Percentiles rank a stretch among this genome's conserved stretches.
Conservation (phyloP, 371 early-diverging fungal species). For the Rhizopus arrhizus region DNA sequence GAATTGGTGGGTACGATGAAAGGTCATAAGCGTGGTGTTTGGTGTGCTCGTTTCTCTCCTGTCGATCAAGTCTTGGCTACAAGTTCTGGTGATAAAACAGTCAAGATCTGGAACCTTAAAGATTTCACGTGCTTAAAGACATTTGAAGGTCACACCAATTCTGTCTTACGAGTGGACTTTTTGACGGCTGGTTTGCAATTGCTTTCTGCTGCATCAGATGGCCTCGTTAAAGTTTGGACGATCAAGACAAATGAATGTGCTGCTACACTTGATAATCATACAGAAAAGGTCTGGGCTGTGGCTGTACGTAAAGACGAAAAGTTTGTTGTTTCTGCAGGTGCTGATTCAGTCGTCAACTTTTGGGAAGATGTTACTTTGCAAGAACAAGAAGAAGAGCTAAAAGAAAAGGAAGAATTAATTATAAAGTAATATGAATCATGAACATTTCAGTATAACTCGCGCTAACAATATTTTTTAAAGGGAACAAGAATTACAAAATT, state of each 20-base stretch:
- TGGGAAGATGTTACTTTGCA: slow-evolving; percentile 91
- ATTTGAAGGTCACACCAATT: slow-evolving; percentile 95
- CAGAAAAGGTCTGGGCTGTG: slow-evolving; percentile 93
- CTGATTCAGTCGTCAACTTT: slow-evolving; percentile 86
- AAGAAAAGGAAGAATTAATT: slow-evolving; percentile 70
- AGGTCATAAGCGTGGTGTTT: slow-evolving; percentile 95
- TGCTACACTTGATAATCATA: slow-evolving; percentile 88
- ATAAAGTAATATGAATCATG: slow-evolving; percentile 52
- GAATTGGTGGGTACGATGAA: slow-evolving; percentile 79
- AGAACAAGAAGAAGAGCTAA: slow-evolving; percentile 72
- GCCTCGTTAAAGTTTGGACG: slow-evolving; percentile 93
- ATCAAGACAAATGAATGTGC: slow-evolving; percentile 89
- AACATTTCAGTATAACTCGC: background rate
- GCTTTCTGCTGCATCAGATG: slow-evolving; percentile 87
- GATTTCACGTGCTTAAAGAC: slow-evolving; percentile 91
- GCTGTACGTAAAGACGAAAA: slow-evolving; percentile 75
- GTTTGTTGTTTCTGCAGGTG: slow-evolving; percentile 83
- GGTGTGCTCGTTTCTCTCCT: slow-evolving; percentile 89
- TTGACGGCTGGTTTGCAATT: slow-evolving; percentile 88
- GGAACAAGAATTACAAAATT: slow-evolving; percentile 90
- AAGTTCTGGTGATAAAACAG: slow-evolving; percentile 90
- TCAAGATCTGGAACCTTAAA: slow-evolving; percentile 90
- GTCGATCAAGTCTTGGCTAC: slow-evolving; percentile 91
- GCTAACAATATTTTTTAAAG: slow-evolving; percentile 43
- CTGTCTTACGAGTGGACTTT: slow-evolving; percentile 85